Conservation (phyloP, 139 green algal genomes). For the Micromonas commoda region DNA sequence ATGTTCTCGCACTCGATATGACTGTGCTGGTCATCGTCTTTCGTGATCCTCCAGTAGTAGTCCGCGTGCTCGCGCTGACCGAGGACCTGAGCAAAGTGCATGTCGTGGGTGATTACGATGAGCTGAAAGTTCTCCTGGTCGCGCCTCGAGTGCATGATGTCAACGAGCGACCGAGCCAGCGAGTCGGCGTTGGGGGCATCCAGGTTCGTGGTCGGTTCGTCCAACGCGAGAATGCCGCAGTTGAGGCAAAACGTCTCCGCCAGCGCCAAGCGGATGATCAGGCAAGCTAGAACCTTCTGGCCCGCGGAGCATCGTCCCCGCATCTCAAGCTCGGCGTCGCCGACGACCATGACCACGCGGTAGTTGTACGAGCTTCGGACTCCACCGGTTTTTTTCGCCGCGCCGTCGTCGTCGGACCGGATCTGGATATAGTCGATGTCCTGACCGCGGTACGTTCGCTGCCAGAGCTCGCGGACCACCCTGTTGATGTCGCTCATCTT, state of each 20-base stretch:
- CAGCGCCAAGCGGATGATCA: conserved; percentile 95
- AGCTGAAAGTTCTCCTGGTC: conserved; percentile 96
- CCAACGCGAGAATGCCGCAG: conserved; percentile 94
- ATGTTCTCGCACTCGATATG: conserved; percentile 11
- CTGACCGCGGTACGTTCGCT: conserved; percentile 89
- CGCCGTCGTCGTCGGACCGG: conserved; percentile 36
- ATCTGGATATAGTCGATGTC: conserved; percentile 94
- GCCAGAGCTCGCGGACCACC: conserved; percentile 96
- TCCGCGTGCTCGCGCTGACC: conserved; percentile 44
- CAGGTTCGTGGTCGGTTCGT: conserved; percentile 99
- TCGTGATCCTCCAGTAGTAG: conserved; percentile 48
- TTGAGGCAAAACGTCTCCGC: conserved; percentile 97
- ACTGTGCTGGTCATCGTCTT: conserved; percentile 43
- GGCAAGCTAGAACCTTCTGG: conserved; percentile 95
- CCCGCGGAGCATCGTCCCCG: conserved; percentile 88
- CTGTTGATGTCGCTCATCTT: conserved; percentile 98
- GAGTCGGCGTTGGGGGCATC: conserved; percentile 71
- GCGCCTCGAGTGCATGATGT: conserved; percentile 66
- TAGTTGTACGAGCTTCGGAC: conserved; percentile 92
- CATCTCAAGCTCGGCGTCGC: conserved; percentile 95
- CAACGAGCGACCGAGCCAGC: conserved; percentile 63
- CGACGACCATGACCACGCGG: conserved; percentile 62
- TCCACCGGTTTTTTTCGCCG: not conserved
- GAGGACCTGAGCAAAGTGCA: conserved; percentile 68
- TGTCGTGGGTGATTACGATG: conserved; percentile 98